Base-by-base conservation (phyloP, 2,329 filamentous ascomycete genomes). In the Ophiostoma tasmaniense region DNA sequence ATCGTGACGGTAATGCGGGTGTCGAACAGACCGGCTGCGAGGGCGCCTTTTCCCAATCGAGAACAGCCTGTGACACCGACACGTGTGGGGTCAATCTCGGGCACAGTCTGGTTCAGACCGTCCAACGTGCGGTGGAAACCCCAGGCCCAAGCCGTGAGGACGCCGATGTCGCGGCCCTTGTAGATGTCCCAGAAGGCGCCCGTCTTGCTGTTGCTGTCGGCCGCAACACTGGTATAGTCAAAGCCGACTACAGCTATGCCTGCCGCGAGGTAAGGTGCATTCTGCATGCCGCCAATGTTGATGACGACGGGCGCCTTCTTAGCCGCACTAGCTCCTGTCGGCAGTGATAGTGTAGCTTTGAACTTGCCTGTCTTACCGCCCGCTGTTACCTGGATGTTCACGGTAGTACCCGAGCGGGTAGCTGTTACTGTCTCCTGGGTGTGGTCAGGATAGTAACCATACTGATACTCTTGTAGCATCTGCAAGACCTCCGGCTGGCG, bases 1-100 rank as follows among this genome's bases (percentile, higher is more conserved):
- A 85, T 81, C 59, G 82, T 84, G n/a, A 85, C 77, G 33, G 83
- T 82, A 73, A 85, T 82, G 67, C 83, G 82, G 62, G 75, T 73
- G 74, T 85, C 83, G 55, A 55, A 25, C 50, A 55, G 50, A 10
- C 50, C 50, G 50, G 50, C 50, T 3, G 50, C 50, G 7, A 55
- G 50, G 25, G 50, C 50, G 10, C 50, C 50, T 25, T 22, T 25
- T 11, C 50, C 22, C n/a, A 55, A 22, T 10, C 22, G 50, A 3
- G 42, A 55, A 14, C 22, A 28, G 11, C 22, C 10, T 55, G 22
- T 55, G 50, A 55, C 50, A 10, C 50, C 22, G 8, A 28, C 50
- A 22, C 50, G 50, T 13, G 22, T 55, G 4, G 50, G n/a, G 17
- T 55, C 13, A 22, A 55, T 55, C 50, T 25, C 50, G 50, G 22